These are phyloP conservation scores for Monosporascus sp. DNA, from an alignment of 2,329 filamentous ascomycete genomes.

Conservation along the genomic window DNA sequence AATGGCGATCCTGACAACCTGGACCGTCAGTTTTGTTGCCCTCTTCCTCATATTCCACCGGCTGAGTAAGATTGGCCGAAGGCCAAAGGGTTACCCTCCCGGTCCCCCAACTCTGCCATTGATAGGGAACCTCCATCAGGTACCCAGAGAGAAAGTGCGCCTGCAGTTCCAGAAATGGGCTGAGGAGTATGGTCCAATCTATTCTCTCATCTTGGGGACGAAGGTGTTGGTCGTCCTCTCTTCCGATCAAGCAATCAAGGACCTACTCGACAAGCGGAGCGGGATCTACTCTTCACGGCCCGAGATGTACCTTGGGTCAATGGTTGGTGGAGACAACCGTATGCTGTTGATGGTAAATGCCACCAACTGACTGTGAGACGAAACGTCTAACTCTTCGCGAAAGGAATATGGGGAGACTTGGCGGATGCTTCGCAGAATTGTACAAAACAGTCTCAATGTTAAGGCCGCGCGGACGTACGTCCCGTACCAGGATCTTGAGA, in stretches of 20 bases:
- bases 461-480: constrained; percentile 43
- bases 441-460: constrained; percentile 43
- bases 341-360: constrained; percentile 14
- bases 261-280: constrained; percentile 46
- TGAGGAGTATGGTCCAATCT: constrained; percentile 45
- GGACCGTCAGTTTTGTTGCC: neutral
- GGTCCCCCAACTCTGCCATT: constrained; percentile 47
- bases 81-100: constrained; percentile 36
- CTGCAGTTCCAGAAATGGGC: constrained; percentile 49
- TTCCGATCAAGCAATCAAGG: constrained; percentile 40
- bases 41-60: constrained; percentile 1
- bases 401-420: constrained; percentile 30
- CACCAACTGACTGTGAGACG: neutral
- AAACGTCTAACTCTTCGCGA: neutral
- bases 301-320: constrained; percentile 37
- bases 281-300: constrained; percentile 44
- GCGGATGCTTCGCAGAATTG: constrained; percentile 31
- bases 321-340: constrained; percentile 12
- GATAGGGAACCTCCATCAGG: constrained; percentile 46
- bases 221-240: constrained; percentile 42
- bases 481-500: constrained; percentile 49
- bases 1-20: neutral
- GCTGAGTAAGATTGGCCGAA: constrained; percentile 13
- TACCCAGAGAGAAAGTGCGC: constrained; percentile 37
- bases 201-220: constrained; percentile 45